Percentiles rank a stretch among this genome's conserved stretches.
phyloP scores from a whole-genome alignment of 768 basidiomycete genomes.

The Gyrodon lividus region DNA sequence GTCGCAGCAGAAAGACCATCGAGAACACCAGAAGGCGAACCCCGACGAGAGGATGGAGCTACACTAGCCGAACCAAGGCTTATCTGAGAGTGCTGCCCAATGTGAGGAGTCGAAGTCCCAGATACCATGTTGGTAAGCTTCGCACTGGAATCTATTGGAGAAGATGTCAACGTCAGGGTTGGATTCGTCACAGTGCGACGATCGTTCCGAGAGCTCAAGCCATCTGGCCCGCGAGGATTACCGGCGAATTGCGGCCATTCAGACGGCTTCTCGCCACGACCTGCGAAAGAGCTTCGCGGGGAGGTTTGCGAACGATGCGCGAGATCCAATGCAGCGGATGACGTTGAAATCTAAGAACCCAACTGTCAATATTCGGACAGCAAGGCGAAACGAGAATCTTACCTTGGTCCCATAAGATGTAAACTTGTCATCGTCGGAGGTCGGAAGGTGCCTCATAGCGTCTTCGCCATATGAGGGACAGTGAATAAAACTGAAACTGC shows the following conservation, averaged over 20 bases:
- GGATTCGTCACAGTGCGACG: constrained; percentile 77
- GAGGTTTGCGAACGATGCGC: constrained; percentile 86
- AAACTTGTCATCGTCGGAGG: constrained; percentile 88
- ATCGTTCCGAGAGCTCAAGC: constrained; percentile 51
- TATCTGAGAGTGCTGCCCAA: constrained; percentile 61
- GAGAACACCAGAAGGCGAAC: constrained; percentile 66
- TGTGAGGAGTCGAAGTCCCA: constrained; percentile 61
- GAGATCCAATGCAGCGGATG: constrained; percentile 90
- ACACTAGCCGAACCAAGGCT: constrained; percentile 28
- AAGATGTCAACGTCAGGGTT: constrained; percentile 59
- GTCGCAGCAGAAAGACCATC: constrained; percentile 61
- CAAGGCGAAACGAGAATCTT: constrained; percentile 16
- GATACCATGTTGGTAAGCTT: constrained; percentile 50
- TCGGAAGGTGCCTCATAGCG: constrained; percentile 85
- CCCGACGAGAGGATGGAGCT: constrained; percentile 61
- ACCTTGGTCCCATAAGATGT: constrained; percentile 66
- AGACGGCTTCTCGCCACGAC: constrained; percentile 71
- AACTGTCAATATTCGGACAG: constrained; percentile 3
- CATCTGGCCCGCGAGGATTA: constrained; percentile 60
- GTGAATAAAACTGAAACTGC: constrained; percentile 6
- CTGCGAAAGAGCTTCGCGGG: constrained; percentile 56
- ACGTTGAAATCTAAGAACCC: constrained; percentile 63
- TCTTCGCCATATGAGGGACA: constrained; percentile 44
- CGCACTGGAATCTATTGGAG: constrained; percentile 48
- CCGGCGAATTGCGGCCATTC: constrained; percentile 93